Conservation (phyloP, 306 rosid species). For the Medicago truncatula region DNA sequence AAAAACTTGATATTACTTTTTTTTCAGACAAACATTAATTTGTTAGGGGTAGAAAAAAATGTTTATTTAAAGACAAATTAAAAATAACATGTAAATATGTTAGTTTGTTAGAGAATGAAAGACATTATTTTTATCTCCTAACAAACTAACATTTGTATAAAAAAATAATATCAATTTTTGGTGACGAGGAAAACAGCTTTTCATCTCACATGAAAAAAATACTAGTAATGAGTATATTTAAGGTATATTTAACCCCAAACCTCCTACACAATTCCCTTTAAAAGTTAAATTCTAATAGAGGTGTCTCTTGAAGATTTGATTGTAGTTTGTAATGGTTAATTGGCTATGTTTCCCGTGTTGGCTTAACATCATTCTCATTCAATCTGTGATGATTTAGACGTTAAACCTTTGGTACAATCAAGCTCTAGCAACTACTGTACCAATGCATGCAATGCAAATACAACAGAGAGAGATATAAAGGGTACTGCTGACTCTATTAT, state of each 20-base stretch:
- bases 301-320: neutral
- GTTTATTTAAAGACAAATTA: no score
- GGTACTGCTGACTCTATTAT: slow-evolving; percentile 2
- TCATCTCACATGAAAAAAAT: no score
- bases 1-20: no score
- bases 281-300: neutral
- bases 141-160: no score
- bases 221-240: neutral
- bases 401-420: slow-evolving; percentile 7
- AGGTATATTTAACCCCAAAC: neutral
- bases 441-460: slow-evolving; percentile 29
- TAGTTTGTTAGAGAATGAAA: no score
- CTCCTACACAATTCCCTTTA: neutral
- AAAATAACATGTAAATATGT: no score
- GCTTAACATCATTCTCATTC: slow-evolving; percentile 19
- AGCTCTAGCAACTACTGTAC: neutral
- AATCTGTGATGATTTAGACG: slow-evolving; percentile 27
- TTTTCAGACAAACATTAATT: neutral
- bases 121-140: no score
- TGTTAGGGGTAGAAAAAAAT: neutral
- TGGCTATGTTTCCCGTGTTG: neutral
- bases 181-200: no score
- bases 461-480: neutral
- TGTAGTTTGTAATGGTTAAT: neutral
- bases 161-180: no score